A percentile compares a stretch with the other conserved stretches of the same genome.
These are phyloP conservation scores for Pelargonium australe DNA, from an alignment of 441 rosid species.

Conservation along the genomic window DNA sequence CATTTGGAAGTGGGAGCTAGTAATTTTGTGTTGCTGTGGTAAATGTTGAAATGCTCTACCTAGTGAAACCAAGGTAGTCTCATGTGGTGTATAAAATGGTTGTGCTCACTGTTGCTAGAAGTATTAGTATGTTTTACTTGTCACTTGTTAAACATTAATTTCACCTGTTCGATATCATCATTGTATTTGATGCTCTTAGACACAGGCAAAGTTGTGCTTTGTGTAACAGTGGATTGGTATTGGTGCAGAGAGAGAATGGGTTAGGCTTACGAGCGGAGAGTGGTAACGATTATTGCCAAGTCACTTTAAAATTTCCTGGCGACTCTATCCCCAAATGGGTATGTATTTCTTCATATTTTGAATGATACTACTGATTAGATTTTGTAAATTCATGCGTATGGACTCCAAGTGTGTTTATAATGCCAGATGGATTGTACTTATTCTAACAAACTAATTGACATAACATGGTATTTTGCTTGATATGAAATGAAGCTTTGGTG, in stretches of 20 bases:
- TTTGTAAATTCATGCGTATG: not conserved
- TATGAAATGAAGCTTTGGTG: too few relatives aligned
- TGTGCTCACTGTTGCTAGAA: not conserved
- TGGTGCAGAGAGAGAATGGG: slow-evolving; percentile 76
- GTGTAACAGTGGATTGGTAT: slow-evolving; percentile 10
- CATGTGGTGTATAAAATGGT: not conserved
- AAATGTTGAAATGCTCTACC: not conserved
- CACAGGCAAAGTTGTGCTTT: not conserved
- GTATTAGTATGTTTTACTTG: not conserved
- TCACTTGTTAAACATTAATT: not conserved
- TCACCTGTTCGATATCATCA: not conserved
- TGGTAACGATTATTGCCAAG: slow-evolving; percentile 61
- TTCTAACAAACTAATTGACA: not conserved
- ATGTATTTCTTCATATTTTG: slow-evolving; percentile 15
- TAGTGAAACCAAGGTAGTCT: not conserved
- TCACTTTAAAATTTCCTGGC: slow-evolving; percentile 54
- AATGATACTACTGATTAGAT: slow-evolving; percentile 4
- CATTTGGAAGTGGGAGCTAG: not conserved
- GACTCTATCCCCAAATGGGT: slow-evolving; percentile 91
- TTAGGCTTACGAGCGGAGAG: slow-evolving; percentile 65
- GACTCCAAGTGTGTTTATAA: not conserved
- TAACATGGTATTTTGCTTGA: too few relatives aligned
- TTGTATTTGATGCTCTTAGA: not conserved
- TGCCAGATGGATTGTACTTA: not conserved
- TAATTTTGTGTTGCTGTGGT: slow-evolving; percentile 1